Evolutionary conservation across 306 rosid species (phyloP).

Genomic region (Cicer arietinum): DNA sequence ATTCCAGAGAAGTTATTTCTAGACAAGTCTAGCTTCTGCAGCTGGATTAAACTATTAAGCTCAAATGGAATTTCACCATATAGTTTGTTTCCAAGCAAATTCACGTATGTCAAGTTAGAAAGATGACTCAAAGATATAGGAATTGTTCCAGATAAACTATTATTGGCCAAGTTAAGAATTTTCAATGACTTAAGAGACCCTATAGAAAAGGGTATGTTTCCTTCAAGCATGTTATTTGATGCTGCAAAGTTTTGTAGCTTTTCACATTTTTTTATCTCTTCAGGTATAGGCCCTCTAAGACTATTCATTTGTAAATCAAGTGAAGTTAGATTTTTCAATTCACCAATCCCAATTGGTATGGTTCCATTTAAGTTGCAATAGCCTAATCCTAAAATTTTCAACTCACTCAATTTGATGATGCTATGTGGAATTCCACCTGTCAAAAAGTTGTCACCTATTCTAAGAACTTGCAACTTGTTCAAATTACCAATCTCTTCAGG

Average conservation of each 20-base stretch:
- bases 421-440: slow-evolving; percentile 72
- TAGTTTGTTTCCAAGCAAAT: slow-evolving; percentile 78
- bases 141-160: slow-evolving; percentile 79
- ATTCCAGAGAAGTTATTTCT: slow-evolving; percentile 78
- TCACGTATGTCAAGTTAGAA: slow-evolving; percentile 71
- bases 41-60: slow-evolving; percentile 68
- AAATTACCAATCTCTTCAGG: slow-evolving; percentile 80
- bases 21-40: slow-evolving; percentile 82
- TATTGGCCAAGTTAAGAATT: slow-evolving; percentile 82
- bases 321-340: slow-evolving; percentile 67
- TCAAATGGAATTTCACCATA: slow-evolving; percentile 70
- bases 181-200: slow-evolving; percentile 66
- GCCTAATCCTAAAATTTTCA: slow-evolving; percentile 70
- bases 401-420: slow-evolving; percentile 67
- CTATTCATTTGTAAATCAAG: slow-evolving; percentile 78
- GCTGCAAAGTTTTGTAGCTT: slow-evolving; percentile 76
- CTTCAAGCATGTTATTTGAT: slow-evolving; percentile 77
- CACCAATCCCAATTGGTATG: slow-evolving; percentile 75
- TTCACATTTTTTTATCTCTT: slow-evolving; percentile 66
- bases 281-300: slow-evolving; percentile 73
- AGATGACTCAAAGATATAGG: slow-evolving; percentile 64
- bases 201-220: slow-evolving; percentile 66
- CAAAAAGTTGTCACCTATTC: slow-evolving; percentile 79
- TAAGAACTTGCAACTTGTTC: slow-evolving; percentile 78
- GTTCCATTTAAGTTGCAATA: slow-evolving; percentile 82